Percentiles rank a stretch among this genome's conserved stretches.
phyloP scores from a whole-genome alignment of 2,329 filamentous ascomycete species.

The Aspergillus sp. region DNA sequence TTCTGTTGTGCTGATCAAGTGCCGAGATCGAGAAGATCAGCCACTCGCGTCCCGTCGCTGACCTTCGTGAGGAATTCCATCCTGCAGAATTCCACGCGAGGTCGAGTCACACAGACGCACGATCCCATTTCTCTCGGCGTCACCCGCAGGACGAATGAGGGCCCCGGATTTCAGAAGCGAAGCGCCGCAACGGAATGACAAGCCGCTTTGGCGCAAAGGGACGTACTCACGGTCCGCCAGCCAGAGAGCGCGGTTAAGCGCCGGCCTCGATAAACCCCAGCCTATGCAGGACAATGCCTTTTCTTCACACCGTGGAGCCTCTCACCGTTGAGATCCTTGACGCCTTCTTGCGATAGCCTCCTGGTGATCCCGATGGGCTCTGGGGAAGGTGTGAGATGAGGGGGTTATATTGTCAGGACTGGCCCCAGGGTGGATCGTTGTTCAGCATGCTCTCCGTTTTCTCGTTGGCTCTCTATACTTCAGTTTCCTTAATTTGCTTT shows the following conservation, averaged over 20 bases:
- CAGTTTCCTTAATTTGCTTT: neutral
- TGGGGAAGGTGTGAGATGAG: slow-evolving; percentile 6
- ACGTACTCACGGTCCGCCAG: slow-evolving; percentile 19
- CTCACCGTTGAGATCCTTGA: slow-evolving; percentile 22
- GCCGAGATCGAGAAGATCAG: neutral
- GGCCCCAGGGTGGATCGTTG: neutral
- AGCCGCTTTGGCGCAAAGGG: slow-evolving; percentile 10
- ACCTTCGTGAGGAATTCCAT: neutral
- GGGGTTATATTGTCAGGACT: slow-evolving; percentile 9
- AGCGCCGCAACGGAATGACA: slow-evolving; percentile 15
- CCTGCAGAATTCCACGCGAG: neutral
- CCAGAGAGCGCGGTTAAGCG: slow-evolving; percentile 23
- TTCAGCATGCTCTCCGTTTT: neutral
- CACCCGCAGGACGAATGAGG: slow-evolving; percentile 11
- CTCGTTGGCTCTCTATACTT: neutral
- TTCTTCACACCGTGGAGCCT: slow-evolving; percentile 21
- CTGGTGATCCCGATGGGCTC: neutral
- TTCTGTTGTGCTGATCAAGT: no score
- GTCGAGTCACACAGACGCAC: neutral
- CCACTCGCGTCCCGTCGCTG: no score
- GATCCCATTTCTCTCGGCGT: slow-evolving; percentile 9
- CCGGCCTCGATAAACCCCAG: slow-evolving; percentile 18
- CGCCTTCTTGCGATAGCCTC: slow-evolving; percentile 9
- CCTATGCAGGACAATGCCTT: slow-evolving; percentile 14
- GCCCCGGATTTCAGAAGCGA: slow-evolving; percentile 3